Percentiles rank a stretch among this genome's conserved stretches.
Conservation (phyloP, 768 basidiomycete genomes). For the Lyophyllum shimeji region DNA sequence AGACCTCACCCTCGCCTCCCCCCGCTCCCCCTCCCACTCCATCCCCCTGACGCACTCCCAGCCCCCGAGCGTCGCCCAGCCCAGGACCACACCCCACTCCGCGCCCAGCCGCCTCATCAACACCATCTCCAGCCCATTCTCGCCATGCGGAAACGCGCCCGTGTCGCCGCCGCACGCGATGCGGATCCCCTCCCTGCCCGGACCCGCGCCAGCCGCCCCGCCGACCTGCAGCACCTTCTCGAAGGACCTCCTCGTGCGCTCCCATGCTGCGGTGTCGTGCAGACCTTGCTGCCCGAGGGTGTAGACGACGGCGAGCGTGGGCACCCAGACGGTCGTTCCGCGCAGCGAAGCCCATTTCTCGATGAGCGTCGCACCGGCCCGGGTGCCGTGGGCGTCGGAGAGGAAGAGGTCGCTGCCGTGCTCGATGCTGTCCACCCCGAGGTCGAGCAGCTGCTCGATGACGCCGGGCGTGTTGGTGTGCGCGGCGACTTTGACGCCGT, state of each 20-base stretch:
- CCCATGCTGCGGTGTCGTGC: constrained; percentile 32
- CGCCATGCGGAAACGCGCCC: constrained; percentile 59
- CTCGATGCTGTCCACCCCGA: constrained; percentile 56
- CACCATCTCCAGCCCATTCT: constrained; percentile 58
- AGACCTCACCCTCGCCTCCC: constrained; percentile 22
- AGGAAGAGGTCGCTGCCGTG: constrained; percentile 45
- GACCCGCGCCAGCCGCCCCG: constrained; percentile 29
- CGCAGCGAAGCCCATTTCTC: constrained; percentile 22
- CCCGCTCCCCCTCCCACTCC: constrained; percentile 39
- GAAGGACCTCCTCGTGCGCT: constrained; percentile 39
- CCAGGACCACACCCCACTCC: constrained; percentile 48
- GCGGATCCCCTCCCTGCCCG: constrained; percentile 9
- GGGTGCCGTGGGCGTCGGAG: too few species aligned
- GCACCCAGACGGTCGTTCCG: constrained; percentile 48
- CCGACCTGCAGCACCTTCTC: constrained; percentile 39
- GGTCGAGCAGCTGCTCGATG: constrained; percentile 24
- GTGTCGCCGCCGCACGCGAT: constrained; percentile 68
- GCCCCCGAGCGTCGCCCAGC: constrained; percentile 60
- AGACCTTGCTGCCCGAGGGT: constrained; percentile 22
- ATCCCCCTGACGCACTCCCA: constrained; percentile 54
- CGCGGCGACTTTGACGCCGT: constrained; percentile 15
- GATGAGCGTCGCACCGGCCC: constrained; percentile 23
- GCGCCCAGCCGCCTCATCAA: constrained; percentile 60
- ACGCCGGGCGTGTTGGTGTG: constrained; percentile 1
- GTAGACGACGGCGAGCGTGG: constrained; percentile 55